Base-by-base conservation (phyloP, 768 basidiomycete genomes). In the Nidularia pulvinata region DNA sequence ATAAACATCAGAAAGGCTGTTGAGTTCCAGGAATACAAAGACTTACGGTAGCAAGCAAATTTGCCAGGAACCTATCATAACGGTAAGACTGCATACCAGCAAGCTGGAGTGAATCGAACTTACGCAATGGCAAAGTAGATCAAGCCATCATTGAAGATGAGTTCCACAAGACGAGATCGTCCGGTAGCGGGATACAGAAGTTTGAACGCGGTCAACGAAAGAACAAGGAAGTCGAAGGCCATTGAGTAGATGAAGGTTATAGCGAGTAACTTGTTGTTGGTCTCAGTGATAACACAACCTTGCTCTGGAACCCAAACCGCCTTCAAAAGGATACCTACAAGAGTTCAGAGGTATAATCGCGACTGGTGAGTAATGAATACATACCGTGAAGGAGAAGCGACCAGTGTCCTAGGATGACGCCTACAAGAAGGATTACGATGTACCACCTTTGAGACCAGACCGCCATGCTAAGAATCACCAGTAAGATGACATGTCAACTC, bases 51-150 rank as follows among this genome's bases (percentile, higher is more conserved):
- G 85, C 86, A 39, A 88, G 61, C 58, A 86, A 59, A 67, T 89
- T 89, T 16, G 84, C 77, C 62, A 88, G 61, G 71, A 89, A 89
- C 33, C 86, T 88, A 59, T 52, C 7, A 37, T 37, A 46, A 16
- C 6, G 34, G 14, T 6, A 7, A 7, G 6, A 42, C 32, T 16
- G 14, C 33, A 43, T n/a, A 45, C 42, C 16, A 39, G 30, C 48
- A 50, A 49, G 22, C 9, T 11, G 22, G 10, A 25, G 45, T 46
- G 9, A 39, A 39, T 10, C n/a, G 9, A 9, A 65, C 86, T 69
- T 64, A 88, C 84, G 87, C 87, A 52, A 89, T 82, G 59, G 80
- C 64, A 63, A 89, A 89, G 70, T 84, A 89, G 47, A 88, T 84
- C 48, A 89, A 63, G 22, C 88, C 88, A 61, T 89, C 88, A n/a